Conservation (phyloP, 108 stramenopile genomes). For the Stephanodiscus minutulus region DNA sequence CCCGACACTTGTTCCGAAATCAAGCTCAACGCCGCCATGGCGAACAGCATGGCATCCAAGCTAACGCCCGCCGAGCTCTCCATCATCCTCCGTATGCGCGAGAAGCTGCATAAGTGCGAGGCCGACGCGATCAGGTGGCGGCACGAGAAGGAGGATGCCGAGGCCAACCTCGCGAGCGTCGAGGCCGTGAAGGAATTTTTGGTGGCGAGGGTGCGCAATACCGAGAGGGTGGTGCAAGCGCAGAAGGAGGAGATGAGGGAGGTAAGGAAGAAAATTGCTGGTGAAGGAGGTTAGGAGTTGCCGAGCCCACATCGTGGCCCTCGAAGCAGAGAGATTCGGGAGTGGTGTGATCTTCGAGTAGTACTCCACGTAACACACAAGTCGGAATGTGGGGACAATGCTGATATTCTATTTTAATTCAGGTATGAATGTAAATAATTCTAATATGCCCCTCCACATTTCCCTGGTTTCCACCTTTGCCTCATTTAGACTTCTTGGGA, state of each 20-base stretch:
- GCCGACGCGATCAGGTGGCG: conserved; percentile 49
- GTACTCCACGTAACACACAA: too few relatives aligned
- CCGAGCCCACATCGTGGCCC: conserved; percentile 65
- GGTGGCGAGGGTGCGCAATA: conserved; percentile 66
- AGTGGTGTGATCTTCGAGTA: too few relatives aligned
- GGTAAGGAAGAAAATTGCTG: conserved; percentile 71
- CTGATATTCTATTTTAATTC: too few relatives aligned
- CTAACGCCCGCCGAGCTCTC: conserved; percentile 78
- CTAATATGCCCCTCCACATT: too few relatives aligned
- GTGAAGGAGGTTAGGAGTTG: conserved; percentile 88
- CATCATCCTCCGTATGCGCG: conserved; percentile 84
- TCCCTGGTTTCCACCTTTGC: too few relatives aligned
- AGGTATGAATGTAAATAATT: too few relatives aligned
- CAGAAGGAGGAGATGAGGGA: conserved; percentile 58
- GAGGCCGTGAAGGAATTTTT: conserved; percentile 83
- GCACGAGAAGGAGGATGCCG: conserved; percentile 64
- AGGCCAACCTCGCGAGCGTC: conserved; percentile 74
- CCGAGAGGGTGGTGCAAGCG: conserved; percentile 54
- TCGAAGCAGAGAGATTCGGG: conserved; percentile 82
- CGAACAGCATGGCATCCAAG: conserved; percentile 81
- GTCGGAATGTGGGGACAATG: too few relatives aligned
- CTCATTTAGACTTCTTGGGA: too few relatives aligned
- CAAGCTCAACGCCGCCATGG: conserved; percentile 71
- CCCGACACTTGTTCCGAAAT: conserved; percentile 38
- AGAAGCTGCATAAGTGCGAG: conserved; percentile 65